These are phyloP conservation scores for Xenosphaeropsis pyriputrescens DNA, from an alignment of 2,329 filamentous ascomycete genomes.

Conservation along the genomic window DNA sequence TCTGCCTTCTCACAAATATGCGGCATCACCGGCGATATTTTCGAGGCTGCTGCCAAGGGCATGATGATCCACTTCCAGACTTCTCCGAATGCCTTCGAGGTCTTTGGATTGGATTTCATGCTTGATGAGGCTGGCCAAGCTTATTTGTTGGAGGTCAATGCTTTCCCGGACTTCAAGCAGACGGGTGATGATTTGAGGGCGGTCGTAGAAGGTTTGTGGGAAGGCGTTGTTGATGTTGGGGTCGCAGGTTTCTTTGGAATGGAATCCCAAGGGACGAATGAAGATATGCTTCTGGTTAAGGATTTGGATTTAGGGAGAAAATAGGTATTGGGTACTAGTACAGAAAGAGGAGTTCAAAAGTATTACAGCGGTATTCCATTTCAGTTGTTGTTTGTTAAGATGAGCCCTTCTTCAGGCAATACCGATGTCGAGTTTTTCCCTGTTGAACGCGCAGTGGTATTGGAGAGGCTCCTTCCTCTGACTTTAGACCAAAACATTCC, in stretches of 20 bases:
- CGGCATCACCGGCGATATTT: conserved; percentile 57
- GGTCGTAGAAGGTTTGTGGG: conserved; percentile 65
- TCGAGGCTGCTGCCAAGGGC: conserved; percentile 70
- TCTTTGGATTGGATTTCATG: conserved; percentile 85
- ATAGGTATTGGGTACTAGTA: conserved; percentile 2
- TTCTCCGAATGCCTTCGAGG: conserved; percentile 75
- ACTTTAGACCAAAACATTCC: no score
- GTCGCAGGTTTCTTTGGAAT: conserved; percentile 53
- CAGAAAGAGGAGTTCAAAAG: no score
- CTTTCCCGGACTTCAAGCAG: conserved; percentile 92
- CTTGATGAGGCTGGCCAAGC: conserved; percentile 49
- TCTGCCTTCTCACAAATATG: conserved; percentile 64
- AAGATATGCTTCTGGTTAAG: conserved; percentile 35
- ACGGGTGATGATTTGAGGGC: conserved; percentile 62
- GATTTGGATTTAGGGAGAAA: conserved; percentile 33
- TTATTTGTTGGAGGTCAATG: conserved; percentile 85
- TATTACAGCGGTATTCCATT: no score
- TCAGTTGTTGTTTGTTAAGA: no score
- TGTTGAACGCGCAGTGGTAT: no score
- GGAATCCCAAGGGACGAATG: conserved; percentile 14
- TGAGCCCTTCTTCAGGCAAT: no score
- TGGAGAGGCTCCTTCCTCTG: no score
- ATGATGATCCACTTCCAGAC: conserved; percentile 91
- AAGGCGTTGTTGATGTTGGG: conserved; percentile 52
- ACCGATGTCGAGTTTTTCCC: no score